These are phyloP conservation scores for Nannizziopsis barbatae DNA, from an alignment of 2,329 filamentous ascomycete species.

Conservation along the genomic window DNA sequence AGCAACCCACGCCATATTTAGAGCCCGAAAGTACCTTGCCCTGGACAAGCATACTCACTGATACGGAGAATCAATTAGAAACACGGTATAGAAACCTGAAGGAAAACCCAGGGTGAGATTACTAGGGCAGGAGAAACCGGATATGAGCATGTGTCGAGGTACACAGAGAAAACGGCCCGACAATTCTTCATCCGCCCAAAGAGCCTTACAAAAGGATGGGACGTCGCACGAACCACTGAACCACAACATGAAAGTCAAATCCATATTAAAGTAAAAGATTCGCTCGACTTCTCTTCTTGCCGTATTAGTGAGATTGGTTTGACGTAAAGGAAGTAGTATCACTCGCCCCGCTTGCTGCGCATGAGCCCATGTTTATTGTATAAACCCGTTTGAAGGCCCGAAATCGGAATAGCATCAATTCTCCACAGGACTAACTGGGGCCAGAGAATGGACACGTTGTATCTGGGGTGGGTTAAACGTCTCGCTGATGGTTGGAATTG, in stretches of 20 bases:
- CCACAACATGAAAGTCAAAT: too few species aligned
- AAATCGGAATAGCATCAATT: conserved; percentile 1
- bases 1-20: conserved; percentile 9
- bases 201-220: not conserved
- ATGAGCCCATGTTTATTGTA: not conserved
- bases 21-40: conserved; percentile 6
- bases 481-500: conserved; percentile 2
- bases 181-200: not conserved
- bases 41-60: conserved; percentile 1
- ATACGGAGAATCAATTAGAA: not conserved
- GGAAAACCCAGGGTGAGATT: not conserved
- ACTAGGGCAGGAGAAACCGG: not conserved
- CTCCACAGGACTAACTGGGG: not conserved
- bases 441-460: not conserved
- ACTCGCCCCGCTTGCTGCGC: not conserved
- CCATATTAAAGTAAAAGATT: not conserved
- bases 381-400: not conserved
- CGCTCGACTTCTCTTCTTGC: not conserved
- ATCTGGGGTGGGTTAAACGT: not conserved
- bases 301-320: not conserved
- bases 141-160: not conserved
- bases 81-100: not conserved
- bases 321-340: not conserved
- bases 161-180: conserved; percentile 3
- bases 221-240: conserved; percentile 2